phyloP scores from a whole-genome alignment of 1,139 yeast species.

The Diutina siamensis region DNA sequence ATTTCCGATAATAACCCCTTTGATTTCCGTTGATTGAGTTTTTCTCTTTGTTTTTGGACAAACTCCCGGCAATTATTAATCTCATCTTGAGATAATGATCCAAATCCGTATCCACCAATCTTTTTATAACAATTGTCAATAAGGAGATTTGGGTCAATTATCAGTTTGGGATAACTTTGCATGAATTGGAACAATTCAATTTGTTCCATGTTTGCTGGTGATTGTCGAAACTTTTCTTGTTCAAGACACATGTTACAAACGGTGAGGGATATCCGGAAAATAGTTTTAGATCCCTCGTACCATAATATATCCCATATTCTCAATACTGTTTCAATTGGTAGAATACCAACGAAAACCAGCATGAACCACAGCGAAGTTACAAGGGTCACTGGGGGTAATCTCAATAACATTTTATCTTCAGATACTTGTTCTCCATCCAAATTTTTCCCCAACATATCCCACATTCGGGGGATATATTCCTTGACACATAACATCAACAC shows the following conservation, averaged over 20 bases:
- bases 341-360: slow-evolving; percentile 81
- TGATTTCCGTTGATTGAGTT: slow-evolving; percentile 8
- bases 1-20: slow-evolving; percentile 9
- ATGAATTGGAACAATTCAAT: slow-evolving; percentile 81
- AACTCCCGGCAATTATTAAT: slow-evolving; percentile 65
- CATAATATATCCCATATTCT: slow-evolving; percentile 93
- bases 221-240: slow-evolving; percentile 26
- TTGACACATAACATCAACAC: slow-evolving; percentile 78
- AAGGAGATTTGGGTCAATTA: slow-evolving; percentile 59
- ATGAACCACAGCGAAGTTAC: slow-evolving; percentile 97
- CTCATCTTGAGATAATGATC: slow-evolving; percentile 71
- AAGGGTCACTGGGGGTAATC: slow-evolving; percentile 80
- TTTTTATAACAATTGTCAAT: slow-evolving; percentile 69
- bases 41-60: slow-evolving; percentile 51
- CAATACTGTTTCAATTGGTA: slow-evolving; percentile 79
- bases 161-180: slow-evolving; percentile 68
- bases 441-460: slow-evolving; percentile 42
- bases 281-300: slow-evolving; percentile 81
- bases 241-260: slow-evolving; percentile 74
- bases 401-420: slow-evolving; percentile 53
- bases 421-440: slow-evolving; percentile 33
- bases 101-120: slow-evolving; percentile 56
- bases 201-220: slow-evolving; percentile 39
- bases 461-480: slow-evolving; percentile 74
- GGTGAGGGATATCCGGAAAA: slow-evolving; percentile 75